Evolutionary conservation across 805 yeast species (phyloP).

Genomic region (Grigorovia yakushimaensis): DNA sequence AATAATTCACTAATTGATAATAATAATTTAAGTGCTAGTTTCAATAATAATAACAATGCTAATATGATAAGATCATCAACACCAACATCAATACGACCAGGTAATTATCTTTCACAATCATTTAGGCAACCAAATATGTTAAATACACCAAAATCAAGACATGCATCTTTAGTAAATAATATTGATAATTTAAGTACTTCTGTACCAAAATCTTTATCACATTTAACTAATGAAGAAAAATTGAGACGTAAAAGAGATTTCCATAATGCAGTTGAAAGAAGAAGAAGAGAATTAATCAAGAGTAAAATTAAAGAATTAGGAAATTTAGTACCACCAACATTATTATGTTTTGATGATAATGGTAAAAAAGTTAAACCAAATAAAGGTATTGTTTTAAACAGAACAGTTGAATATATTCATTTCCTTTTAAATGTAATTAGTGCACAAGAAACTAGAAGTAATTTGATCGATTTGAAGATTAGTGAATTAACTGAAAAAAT

Average conservation of each 20-base stretch:
- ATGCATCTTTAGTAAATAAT: slow-evolving; percentile 18
- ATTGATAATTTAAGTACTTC: slow-evolving; percentile 5
- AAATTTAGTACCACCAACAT: slow-evolving; percentile 65
- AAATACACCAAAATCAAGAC: slow-evolving; percentile 24
- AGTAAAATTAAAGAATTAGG: slow-evolving; percentile 82
- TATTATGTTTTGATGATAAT: slow-evolving; percentile 38
- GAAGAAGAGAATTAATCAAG: slow-evolving; percentile 84
- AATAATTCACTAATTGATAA: not conserved
- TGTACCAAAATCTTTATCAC: slow-evolving; percentile 14
- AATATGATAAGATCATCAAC: slow-evolving; percentile 21
- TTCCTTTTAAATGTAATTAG: slow-evolving; percentile 53
- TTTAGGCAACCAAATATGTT: slow-evolving; percentile 17
- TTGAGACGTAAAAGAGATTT: slow-evolving; percentile 72
- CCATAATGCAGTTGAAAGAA: slow-evolving; percentile 89
- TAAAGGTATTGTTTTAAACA: slow-evolving; percentile 66
- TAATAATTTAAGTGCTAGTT: not conserved
- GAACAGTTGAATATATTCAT: slow-evolving; percentile 70
- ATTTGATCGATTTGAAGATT: slow-evolving; percentile 33
- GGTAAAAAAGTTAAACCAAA: slow-evolving; percentile 70
- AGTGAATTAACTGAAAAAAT: slow-evolving; percentile 24
- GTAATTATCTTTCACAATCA: slow-evolving; percentile 22
- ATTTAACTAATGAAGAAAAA: slow-evolving; percentile 46
- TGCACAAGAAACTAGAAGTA: slow-evolving; percentile 42
- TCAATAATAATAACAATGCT: not conserved
- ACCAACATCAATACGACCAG: slow-evolving; percentile 19